Conservation (phyloP, 2,329 filamentous ascomycete genomes). For the Pestalotiopsis sp. region DNA sequence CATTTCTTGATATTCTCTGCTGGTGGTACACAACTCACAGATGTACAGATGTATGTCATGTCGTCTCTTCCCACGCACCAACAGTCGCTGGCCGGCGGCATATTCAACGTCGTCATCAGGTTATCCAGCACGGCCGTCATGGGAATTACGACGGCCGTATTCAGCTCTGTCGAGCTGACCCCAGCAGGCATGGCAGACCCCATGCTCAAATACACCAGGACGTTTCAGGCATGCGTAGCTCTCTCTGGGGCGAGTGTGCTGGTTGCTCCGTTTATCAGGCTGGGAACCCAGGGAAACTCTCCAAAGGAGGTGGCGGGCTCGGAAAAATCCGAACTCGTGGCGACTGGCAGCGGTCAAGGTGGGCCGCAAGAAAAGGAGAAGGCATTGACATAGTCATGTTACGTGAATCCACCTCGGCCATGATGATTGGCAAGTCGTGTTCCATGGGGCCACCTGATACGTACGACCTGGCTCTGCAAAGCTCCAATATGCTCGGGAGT, state of each 20-base stretch:
- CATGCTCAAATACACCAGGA: constrained; percentile 52
- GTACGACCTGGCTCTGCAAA: neutral
- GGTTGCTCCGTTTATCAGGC: constrained; percentile 53
- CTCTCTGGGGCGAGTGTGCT: constrained; percentile 45
- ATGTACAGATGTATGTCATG: constrained; percentile 61
- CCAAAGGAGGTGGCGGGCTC: constrained; percentile 16
- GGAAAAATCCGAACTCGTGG: constrained; percentile 2
- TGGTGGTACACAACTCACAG: neutral
- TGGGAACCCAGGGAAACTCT: constrained; percentile 53
- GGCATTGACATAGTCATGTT: neutral
- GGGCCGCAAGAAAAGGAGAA: neutral
- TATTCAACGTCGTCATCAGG: constrained; percentile 66
- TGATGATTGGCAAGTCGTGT: neutral
- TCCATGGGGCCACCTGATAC: neutral
- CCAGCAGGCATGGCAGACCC: constrained; percentile 36
- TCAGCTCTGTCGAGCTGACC: constrained; percentile 48
- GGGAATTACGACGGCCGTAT: constrained; percentile 65
- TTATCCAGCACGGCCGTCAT: constrained; percentile 62
- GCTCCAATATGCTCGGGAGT: neutral
- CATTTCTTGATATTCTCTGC: no score
- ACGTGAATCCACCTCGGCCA: neutral
- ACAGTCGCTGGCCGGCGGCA: constrained; percentile 61
- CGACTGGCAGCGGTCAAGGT: neutral
- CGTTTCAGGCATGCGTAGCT: constrained; percentile 52
- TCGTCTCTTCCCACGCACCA: constrained; percentile 55